Evolutionary conservation across 2,329 filamentous ascomycete species (phyloP).

Genomic region (Annulohypoxylon truncatum): DNA sequence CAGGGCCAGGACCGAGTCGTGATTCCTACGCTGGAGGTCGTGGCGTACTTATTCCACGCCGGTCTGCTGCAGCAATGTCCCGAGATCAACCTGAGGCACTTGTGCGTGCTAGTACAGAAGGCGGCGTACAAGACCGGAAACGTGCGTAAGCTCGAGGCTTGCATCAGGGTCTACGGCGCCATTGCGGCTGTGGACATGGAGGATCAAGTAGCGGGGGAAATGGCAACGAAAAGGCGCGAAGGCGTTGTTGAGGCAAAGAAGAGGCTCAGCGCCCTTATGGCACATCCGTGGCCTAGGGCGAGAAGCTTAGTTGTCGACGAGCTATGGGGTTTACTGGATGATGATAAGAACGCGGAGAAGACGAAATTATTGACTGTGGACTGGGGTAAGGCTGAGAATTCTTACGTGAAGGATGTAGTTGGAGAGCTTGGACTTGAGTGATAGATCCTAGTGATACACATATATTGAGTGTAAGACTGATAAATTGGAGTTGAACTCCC

Average conservation of each 20-base stretch:
- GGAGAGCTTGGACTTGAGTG: slow-evolving; percentile 56
- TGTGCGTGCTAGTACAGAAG: slow-evolving; percentile 80
- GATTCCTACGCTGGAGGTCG: slow-evolving; percentile 79
- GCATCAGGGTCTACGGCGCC: slow-evolving; percentile 81
- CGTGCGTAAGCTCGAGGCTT: slow-evolving; percentile 83
- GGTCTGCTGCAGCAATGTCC: slow-evolving; percentile 58
- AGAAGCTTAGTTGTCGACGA: slow-evolving; percentile 70
- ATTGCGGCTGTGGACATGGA: slow-evolving; percentile 59
- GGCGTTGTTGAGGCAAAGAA: slow-evolving; percentile 67
- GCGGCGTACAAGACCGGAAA: slow-evolving; percentile 86
- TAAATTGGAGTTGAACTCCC: neutral
- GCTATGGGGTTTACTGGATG: slow-evolving; percentile 61
- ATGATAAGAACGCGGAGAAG: slow-evolving; percentile 42
- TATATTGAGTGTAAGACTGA: neutral
- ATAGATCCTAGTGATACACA: neutral
- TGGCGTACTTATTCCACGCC: slow-evolving; percentile 80
- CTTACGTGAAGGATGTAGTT: slow-evolving; percentile 57
- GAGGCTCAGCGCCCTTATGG: slow-evolving; percentile 78
- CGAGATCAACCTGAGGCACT: slow-evolving; percentile 59
- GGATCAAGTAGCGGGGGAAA: slow-evolving; percentile 24
- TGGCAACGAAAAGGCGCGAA: slow-evolving; percentile 53
- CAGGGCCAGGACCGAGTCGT: slow-evolving; percentile 75
- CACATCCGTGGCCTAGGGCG: slow-evolving; percentile 85
- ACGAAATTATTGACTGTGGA: slow-evolving; percentile 63
- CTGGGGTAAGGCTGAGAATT: slow-evolving; percentile 67